These are phyloP conservation scores for Diutina scorzettiae DNA, from an alignment of 1,139 yeast genomes.

Conservation along the genomic window DNA sequence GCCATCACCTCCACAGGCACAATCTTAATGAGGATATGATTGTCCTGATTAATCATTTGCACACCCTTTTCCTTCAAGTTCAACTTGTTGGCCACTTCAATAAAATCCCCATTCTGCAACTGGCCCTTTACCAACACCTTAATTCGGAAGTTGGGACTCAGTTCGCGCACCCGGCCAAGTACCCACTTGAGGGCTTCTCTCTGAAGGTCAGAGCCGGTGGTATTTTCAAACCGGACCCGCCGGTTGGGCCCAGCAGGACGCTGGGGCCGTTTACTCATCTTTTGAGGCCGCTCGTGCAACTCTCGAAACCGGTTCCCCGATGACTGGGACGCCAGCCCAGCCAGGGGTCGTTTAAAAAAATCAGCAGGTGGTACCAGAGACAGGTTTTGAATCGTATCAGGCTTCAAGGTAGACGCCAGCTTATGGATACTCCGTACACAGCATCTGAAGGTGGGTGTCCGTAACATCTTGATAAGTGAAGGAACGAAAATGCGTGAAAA, in stretches of 20 bases:
- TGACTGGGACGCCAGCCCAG: neutral
- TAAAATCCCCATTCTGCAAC: constrained; percentile 16
- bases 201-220: neutral
- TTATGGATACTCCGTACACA: neutral
- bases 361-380: no score
- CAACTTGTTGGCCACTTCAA: constrained; percentile 19
- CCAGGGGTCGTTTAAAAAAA: no score
- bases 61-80: constrained; percentile 23
- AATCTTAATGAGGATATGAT: constrained; percentile 19
- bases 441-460: neutral
- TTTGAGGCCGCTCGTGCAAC: neutral
- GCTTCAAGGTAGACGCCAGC: constrained; percentile 1
- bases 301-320: neutral
- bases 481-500: no score
- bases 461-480: no score
- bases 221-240: neutral
- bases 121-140: constrained; percentile 17
- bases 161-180: neutral
- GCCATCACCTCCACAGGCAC: constrained; percentile 23
- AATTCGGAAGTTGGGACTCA: constrained; percentile 13
- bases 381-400: neutral
- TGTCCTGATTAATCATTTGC: constrained; percentile 15
- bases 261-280: neutral
- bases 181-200: constrained; percentile 4
- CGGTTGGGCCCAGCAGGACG: constrained; percentile 2